Conservation (phyloP, 805 yeast genomes). For the Brettanomyces sp. region DNA sequence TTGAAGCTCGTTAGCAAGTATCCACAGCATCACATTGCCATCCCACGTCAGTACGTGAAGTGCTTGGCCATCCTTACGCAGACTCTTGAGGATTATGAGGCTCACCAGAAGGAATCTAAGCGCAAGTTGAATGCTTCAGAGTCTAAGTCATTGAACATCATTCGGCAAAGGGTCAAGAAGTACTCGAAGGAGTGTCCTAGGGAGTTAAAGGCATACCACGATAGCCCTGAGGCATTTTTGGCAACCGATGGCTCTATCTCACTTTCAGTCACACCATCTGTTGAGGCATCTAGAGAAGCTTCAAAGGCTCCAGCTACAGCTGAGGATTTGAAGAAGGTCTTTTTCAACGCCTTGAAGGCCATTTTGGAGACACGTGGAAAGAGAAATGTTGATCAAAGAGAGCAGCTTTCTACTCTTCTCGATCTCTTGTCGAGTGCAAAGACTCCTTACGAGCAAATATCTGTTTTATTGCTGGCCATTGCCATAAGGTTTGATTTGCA, state of each 20-base stretch:
- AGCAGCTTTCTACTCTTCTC: constrained; percentile 69
- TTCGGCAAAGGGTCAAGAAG: constrained; percentile 83
- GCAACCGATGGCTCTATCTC: constrained; percentile 25
- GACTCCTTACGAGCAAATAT: constrained; percentile 65
- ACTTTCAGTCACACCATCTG: constrained; percentile 9
- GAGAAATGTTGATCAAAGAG: constrained; percentile 77
- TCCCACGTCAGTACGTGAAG: constrained; percentile 65
- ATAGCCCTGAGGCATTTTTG: constrained; percentile 69
- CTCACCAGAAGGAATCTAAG: constrained; percentile 42
- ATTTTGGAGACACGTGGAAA: constrained; percentile 91
- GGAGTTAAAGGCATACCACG: constrained; percentile 50
- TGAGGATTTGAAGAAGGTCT: constrained; percentile 25
- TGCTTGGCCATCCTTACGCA: constrained; percentile 67
- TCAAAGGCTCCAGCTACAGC: constrained; percentile 22
- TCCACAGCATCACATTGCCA: constrained; percentile 64
- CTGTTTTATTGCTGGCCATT: constrained; percentile 70
- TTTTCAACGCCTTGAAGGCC: constrained; percentile 64
- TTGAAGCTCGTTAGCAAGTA: constrained; percentile 58
- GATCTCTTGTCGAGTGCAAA: constrained; percentile 41
- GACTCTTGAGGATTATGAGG: constrained; percentile 40
- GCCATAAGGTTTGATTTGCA: constrained; percentile 83
- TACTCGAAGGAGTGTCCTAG: constrained; percentile 58
- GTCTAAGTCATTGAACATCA: constrained; percentile 78
- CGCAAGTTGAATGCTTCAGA: constrained; percentile 75
- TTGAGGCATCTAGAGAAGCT: constrained; percentile 20